These are phyloP conservation scores for Penicillium sp. DNA, from an alignment of 2,329 filamentous ascomycete genomes.

Conservation along the genomic window DNA sequence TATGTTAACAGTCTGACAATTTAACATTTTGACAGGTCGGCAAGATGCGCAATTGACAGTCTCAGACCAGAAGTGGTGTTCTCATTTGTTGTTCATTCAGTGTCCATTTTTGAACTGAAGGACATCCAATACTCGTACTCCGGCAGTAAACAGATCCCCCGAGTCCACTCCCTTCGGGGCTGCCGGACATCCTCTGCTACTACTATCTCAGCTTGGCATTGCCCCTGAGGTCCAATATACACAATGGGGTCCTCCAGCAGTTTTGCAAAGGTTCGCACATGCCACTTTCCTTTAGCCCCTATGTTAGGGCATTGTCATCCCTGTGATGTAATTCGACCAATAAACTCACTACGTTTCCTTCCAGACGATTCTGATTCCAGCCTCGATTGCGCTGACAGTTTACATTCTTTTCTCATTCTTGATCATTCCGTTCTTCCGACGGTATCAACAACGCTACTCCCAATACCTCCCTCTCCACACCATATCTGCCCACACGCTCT, in stretches of 20 bases:
- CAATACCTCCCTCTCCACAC: conserved; percentile 67
- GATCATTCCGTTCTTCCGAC: conserved; percentile 63
- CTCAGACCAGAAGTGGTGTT: neutral
- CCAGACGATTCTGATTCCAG: conserved; percentile 66
- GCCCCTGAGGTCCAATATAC: neutral
- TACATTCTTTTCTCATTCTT: conserved; percentile 63
- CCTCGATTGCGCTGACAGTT: conserved; percentile 62
- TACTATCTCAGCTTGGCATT: neutral
- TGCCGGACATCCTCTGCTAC: neutral
- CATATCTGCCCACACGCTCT: conserved; percentile 49
- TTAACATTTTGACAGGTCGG: neutral
- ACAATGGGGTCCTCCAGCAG: conserved; percentile 29
- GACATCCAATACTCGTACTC: conserved; percentile 1
- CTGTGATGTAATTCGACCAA: neutral
- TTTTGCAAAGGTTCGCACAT: conserved; percentile 28
- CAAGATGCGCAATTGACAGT: neutral
- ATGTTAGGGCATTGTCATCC: neutral
- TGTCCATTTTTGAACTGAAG: conserved; percentile 2
- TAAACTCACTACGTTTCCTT: conserved; percentile 1
- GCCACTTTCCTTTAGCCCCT: neutral
- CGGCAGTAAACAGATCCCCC: conserved; percentile 4
- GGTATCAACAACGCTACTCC: conserved; percentile 64
- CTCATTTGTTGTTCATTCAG: neutral
- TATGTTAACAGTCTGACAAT: neutral
- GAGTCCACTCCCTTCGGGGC: neutral